Base-by-base conservation (phyloP, 2,329 filamentous ascomycete species). In the Colletotrichum tropicicola region DNA sequence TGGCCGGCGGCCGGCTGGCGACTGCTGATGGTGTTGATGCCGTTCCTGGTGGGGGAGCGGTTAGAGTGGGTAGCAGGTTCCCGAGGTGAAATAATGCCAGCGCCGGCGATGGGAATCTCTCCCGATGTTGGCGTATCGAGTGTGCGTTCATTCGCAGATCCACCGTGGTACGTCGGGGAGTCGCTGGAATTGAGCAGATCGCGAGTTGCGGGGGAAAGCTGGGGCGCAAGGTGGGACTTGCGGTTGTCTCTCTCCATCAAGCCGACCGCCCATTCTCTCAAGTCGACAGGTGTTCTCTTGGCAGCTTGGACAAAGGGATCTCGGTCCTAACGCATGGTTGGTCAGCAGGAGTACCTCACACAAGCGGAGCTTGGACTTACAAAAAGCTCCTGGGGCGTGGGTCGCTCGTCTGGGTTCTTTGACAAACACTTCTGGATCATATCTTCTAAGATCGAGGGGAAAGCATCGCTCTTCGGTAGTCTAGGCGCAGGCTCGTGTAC, bases 391-490 rank as follows among this genome's bases (percentile, higher is more conserved):
- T 95, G 91, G 8, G 96, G 96, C 5, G 96, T 98, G 54, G 95
- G 96, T 55, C 96, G 89, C 74, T 93, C 89, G 65, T 94, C 92
- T 0, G 96, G 92, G 67, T 92, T 89, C 82, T 99, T 99, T 77
- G 91, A 90, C 69, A 99, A 82, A 79, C 96, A 99, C 78, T 97
- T 97, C 70, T 96, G 94, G 63, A 98, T 95, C 89, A 98, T 97
- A 69, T 98, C 94, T 72, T 98, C 95, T 48, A 99, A 81, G 68
- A 98, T 98, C 27, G 89, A 88, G 1, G 96, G 96, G 84, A 99
- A 99, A 2, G 96, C 96, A 75, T 98, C 96, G 74, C 94, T 98
- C 87, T 98, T 97, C 43, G 96, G 96, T 54, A 99, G 86, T 75
- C 89, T 94, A 1, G 96, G 96, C 4, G 96, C 93, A 4, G 94